A percentile compares a stretch with the other conserved stretches of the same genome.
phyloP scores from a whole-genome alignment of 768 basidiomycete species.

The Suillus variegatus region DNA sequence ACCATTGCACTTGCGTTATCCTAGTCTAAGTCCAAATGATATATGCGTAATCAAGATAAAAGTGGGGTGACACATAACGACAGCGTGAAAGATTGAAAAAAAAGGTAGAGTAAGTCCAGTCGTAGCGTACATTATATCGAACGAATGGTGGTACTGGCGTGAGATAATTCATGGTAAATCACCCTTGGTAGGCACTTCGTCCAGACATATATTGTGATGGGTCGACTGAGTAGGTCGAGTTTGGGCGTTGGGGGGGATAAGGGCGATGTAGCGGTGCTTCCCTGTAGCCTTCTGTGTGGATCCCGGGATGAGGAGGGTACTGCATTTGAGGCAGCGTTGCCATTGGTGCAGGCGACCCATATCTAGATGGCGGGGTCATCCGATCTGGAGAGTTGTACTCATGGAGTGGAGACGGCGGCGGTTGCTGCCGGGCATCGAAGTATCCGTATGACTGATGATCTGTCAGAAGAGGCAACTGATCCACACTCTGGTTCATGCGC shows the following conservation, averaged over 20 bases:
- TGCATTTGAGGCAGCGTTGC: constrained; percentile 43
- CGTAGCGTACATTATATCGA: constrained; percentile 13
- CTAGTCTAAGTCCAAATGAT: constrained; percentile 13
- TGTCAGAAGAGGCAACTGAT: constrained; percentile 63
- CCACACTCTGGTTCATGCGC: constrained; percentile 49
- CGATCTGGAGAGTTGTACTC: constrained; percentile 23
- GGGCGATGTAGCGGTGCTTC: constrained; percentile 70
- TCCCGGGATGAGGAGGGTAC: constrained; percentile 36
- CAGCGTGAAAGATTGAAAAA: constrained; percentile 6
- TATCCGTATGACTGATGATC: constrained; percentile 20
- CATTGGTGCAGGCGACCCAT: constrained; percentile 33
- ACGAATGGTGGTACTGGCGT: not conserved
- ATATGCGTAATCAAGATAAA: constrained; percentile 14
- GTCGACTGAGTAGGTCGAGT: constrained; percentile 17
- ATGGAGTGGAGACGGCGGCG: constrained; percentile 25
- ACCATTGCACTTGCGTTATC: constrained; percentile 3
- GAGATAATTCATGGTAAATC: constrained; percentile 11
- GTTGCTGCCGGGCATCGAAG: constrained; percentile 15
- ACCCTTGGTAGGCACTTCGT: constrained; percentile 30
- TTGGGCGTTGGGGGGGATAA: constrained; percentile 29
- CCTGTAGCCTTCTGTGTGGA: constrained; percentile 39
- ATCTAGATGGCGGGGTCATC: constrained; percentile 27
- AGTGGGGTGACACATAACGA: constrained; percentile 16
- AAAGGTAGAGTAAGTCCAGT: constrained; percentile 12
- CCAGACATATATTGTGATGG: constrained; percentile 29